Evolutionary conservation across 2,329 filamentous ascomycete species (phyloP), one percentile per base, ranked within the genome.

Genomic region (Gnomoniopsis smithogilvyi): DNA sequence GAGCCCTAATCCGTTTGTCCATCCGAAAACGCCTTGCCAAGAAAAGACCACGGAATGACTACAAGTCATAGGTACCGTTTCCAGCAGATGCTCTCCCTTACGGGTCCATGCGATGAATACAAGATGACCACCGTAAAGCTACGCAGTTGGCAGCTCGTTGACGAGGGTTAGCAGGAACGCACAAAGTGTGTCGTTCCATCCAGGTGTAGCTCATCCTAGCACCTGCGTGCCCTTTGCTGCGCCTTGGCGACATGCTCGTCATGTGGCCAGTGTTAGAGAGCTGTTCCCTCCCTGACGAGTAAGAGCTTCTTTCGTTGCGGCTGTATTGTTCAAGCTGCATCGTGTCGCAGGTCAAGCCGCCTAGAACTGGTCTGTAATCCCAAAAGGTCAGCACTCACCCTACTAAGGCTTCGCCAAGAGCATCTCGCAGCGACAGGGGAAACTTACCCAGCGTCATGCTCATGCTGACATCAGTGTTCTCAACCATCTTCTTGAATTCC

Each of bases 401-500:
- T 30, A 8, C 4, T 17, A 36, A 11, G 12, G 3, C 4, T 2
- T 22, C n/a, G 11, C 6, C 19, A 6, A 14, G 22, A 3, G 10
- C 43, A 3, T 11, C 14, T 12, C 19, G 51, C 15, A 10, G 21
- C 14, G 21, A 34, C 3, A n/a, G 47, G 2, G 26, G 30, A 6
- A 21, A 80, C 80, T 74, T 70, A 87, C 86, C 85, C 69, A 89
- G 77, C 67, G 86, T 89, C 86, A 89, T 88, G 77, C 85, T 89
- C 82, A 88, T 87, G 78, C 84, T 88, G 66, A 89, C 82, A 69
- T 89, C 86, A 58, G 94, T 98, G 73, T 90, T 96, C 83, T 97
- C 94, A 54, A 99, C 95, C 94, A 99, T 98, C 79, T 95, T 92
- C 62, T 88, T 94, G 73, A 99, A 99, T 82, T 99, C 95, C 77